Evolutionary conservation across 179 eudicot species (phyloP).

Genomic region (Silene noctiflora): DNA sequence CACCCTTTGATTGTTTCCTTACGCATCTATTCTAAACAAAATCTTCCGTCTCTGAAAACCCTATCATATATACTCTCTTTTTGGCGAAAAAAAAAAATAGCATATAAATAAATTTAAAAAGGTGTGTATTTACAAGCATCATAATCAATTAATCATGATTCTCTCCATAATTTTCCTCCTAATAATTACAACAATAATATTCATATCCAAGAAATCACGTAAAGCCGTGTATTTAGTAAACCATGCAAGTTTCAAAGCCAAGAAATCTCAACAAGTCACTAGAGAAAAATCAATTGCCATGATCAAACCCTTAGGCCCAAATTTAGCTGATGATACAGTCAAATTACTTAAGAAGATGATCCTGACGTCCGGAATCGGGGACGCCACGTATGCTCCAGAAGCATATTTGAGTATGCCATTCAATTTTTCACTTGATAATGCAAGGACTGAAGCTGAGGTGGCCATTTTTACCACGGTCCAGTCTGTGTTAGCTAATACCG

Average conservation of each 20-base stretch:
- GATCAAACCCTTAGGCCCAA: neutral
- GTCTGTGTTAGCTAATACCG: slow-evolving; percentile 32
- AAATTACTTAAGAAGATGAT: neutral
- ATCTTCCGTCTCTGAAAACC: no score
- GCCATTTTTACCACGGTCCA: slow-evolving; percentile 34
- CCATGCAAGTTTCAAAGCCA: slow-evolving; percentile 23
- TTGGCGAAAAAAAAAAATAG: no score
- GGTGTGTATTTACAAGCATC: no score
- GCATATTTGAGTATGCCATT: neutral
- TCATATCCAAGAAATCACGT: slow-evolving; percentile 4
- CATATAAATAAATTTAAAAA: no score
- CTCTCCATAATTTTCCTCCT: neutral
- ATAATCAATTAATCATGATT: neutral
- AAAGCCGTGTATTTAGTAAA: slow-evolving; percentile 12
- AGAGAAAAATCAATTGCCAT: neutral
- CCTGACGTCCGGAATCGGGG: slow-evolving; percentile 11
- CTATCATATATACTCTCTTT: no score
- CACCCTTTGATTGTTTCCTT: no score
- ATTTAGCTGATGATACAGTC: neutral
- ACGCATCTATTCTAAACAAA: no score
- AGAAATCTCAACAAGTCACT: slow-evolving; percentile 9
- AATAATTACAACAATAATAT: neutral
- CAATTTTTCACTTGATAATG: slow-evolving; percentile 15
- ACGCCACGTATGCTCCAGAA: slow-evolving; percentile 11
- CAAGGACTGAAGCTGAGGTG: slow-evolving; percentile 29